Percentiles rank a stretch among this genome's conserved stretches.
Conservation (phyloP, 257 asterid species). For the Penstemon eatonii region DNA sequence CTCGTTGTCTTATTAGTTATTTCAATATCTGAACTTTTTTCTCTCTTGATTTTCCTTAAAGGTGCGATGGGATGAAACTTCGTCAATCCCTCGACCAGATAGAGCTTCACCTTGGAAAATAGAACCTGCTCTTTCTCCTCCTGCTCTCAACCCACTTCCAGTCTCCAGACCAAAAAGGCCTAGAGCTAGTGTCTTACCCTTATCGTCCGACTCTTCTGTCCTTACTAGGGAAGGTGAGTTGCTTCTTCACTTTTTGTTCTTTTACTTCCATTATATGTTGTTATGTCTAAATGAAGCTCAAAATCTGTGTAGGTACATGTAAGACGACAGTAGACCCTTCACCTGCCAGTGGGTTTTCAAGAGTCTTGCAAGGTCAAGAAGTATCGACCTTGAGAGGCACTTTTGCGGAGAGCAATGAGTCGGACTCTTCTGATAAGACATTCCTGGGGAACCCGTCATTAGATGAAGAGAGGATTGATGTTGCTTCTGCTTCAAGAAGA, state of each 20-base stretch:
- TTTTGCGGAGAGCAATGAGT: constrained; percentile 58
- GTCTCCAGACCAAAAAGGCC: constrained; percentile 58
- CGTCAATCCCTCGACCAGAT: constrained; percentile 57
- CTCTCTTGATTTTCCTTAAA: constrained; percentile 18
- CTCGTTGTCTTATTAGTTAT: background rate
- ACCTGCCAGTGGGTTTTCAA: constrained; percentile 58
- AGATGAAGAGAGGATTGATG: constrained; percentile 60
- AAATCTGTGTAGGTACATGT: constrained; percentile 55
- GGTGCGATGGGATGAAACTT: constrained; percentile 87
- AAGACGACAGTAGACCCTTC: constrained; percentile 72
- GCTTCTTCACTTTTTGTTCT: constrained; percentile 4
- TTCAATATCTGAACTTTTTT: constrained; percentile 5
- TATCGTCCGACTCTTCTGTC: constrained; percentile 78
- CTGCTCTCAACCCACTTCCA: constrained; percentile 48
- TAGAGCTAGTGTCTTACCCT: constrained; percentile 58
- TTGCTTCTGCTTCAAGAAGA: constrained; percentile 50
- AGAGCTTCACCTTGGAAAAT: constrained; percentile 85
- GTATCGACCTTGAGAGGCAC: constrained; percentile 66
- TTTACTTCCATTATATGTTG: constrained; percentile 22
- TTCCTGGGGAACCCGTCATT: constrained; percentile 47
- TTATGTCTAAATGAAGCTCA: background rate
- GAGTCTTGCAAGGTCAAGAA: constrained; percentile 98
- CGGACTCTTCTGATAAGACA: constrained; percentile 68
- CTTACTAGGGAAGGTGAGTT: constrained; percentile 78
- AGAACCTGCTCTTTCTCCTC: constrained; percentile 68